Conservation (phyloP, 345 rosid species). For the Adansonia digitata region DNA sequence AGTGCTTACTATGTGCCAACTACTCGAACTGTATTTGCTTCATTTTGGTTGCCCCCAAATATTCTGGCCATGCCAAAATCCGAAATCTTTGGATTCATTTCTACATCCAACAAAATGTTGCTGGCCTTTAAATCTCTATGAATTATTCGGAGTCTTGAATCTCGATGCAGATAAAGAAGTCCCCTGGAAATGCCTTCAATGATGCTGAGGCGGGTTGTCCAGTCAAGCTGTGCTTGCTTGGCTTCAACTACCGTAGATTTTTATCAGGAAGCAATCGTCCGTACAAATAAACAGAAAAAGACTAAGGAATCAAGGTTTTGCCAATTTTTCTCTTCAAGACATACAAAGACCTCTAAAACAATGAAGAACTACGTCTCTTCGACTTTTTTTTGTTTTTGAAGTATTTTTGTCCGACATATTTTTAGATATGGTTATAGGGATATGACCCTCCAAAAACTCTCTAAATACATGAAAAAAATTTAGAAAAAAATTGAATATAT, state of each 20-base stretch:
- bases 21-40: conserved; percentile 52
- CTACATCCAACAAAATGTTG: conserved; percentile 65
- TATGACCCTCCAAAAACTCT: too few relatives aligned
- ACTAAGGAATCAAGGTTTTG: neutral
- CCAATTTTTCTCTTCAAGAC: too few relatives aligned
- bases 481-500: too few relatives aligned
- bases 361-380: too few relatives aligned
- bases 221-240: conserved; percentile 37
- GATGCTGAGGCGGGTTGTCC: conserved; percentile 50
- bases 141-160: conserved; percentile 65
- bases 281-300: neutral
- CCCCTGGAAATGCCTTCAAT: conserved; percentile 76
- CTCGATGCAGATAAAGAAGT: conserved; percentile 67
- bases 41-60: conserved; percentile 44
- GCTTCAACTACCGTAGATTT: conserved; percentile 34
- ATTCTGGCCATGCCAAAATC: conserved; percentile 75
- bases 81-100: conserved; percentile 72
- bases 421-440: too few relatives aligned
- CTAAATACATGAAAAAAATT: too few relatives aligned
- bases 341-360: too few relatives aligned
- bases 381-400: too few relatives aligned
- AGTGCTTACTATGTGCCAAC: conserved; percentile 63
- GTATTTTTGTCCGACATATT: too few relatives aligned
- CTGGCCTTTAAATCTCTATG: conserved; percentile 68
- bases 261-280: neutral